Percentiles rank a stretch among this genome's conserved stretches.
These are phyloP conservation scores for Bonia amplexicaulis DNA, from an alignment of 176 grass and related monocot genomes.

Conservation along the genomic window DNA sequence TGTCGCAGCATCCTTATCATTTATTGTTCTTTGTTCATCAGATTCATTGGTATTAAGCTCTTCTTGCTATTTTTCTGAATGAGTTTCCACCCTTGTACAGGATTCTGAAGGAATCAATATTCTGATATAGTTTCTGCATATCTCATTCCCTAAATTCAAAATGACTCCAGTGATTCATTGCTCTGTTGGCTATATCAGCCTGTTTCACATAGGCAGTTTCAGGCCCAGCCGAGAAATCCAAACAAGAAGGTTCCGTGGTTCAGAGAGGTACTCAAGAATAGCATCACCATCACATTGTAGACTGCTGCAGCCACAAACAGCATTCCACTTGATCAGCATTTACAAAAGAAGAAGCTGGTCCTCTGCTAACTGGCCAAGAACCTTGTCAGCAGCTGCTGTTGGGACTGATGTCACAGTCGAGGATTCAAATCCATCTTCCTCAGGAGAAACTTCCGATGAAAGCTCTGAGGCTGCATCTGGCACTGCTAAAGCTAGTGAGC, in stretches of 20 bases:
- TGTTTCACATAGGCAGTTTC: slow-evolving; percentile 57
- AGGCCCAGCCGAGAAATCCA: slow-evolving; percentile 45
- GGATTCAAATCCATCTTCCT: slow-evolving; percentile 47
- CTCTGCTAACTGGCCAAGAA: slow-evolving; percentile 29
- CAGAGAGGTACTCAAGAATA: slow-evolving; percentile 38
- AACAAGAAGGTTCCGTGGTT: slow-evolving; percentile 45
- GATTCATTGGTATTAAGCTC: neutral
- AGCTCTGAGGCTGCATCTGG: slow-evolving; percentile 38
- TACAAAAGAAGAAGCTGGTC: slow-evolving; percentile 47
- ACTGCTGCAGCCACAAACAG: slow-evolving; percentile 45
- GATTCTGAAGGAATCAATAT: slow-evolving; percentile 18
- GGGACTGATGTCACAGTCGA: slow-evolving; percentile 57
- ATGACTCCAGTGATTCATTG: slow-evolving; percentile 78
- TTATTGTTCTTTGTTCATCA: neutral
- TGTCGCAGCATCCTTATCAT: neutral
- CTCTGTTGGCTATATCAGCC: slow-evolving; percentile 65
- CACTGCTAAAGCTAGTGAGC: slow-evolving; percentile 32
- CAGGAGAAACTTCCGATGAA: slow-evolving; percentile 50
- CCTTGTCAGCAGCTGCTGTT: slow-evolving; percentile 46
- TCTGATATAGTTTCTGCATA: slow-evolving; percentile 13
- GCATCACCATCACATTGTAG: slow-evolving; percentile 10
- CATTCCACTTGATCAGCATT: slow-evolving; percentile 52
- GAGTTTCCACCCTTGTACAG: neutral
- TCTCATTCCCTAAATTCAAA: slow-evolving; percentile 26
- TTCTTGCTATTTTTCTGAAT: slow-evolving; percentile 1